Evolutionary conservation across 257 asterid species (phyloP).

Genomic region (Mentha longifolia): DNA sequence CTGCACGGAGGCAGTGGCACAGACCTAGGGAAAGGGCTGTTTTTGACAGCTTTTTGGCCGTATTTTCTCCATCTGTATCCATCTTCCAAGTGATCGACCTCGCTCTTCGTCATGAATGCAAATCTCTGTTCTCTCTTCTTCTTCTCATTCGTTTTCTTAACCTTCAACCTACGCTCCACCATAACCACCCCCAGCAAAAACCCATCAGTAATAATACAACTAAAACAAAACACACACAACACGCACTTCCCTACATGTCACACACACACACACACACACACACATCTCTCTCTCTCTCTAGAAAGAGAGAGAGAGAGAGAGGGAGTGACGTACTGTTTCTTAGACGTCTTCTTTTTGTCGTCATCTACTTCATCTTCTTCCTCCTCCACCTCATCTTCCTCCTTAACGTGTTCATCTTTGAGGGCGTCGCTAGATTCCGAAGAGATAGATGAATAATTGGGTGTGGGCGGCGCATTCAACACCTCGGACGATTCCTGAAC

Average conservation of each 20-base stretch:
- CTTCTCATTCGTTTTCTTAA: slow-evolving; percentile 57
- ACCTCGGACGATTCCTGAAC: slow-evolving; percentile 27
- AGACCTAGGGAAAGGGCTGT: slow-evolving; percentile 83
- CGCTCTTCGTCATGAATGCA: slow-evolving; percentile 92
- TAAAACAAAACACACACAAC: not conserved
- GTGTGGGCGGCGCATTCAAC: slow-evolving; percentile 59
- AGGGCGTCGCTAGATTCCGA: slow-evolving; percentile 53
- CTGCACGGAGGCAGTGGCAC: not conserved
- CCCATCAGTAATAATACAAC: not conserved
- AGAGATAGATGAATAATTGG: slow-evolving; percentile 70
- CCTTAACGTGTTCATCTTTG: slow-evolving; percentile 34
- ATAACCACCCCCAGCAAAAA: not conserved
- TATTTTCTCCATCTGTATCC: slow-evolving; percentile 91
- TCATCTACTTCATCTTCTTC: slow-evolving; percentile 35
- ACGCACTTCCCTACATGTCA: slow-evolving; percentile 12
- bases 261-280: not conserved
- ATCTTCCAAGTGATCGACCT: slow-evolving; percentile 79
- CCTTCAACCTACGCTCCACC: slow-evolving; percentile 51
- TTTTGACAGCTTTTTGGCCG: slow-evolving; percentile 90
- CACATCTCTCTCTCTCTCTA: too few relatives aligned
- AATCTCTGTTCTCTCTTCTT: slow-evolving; percentile 66
- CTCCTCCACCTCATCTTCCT: slow-evolving; percentile 33
- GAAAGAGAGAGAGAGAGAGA: not conserved
- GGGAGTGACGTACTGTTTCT: slow-evolving; percentile 45
- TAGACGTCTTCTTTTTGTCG: slow-evolving; percentile 31